Evolutionary conservation across 768 basidiomycete genomes (phyloP).

Genomic region (Pholiota microspora): DNA sequence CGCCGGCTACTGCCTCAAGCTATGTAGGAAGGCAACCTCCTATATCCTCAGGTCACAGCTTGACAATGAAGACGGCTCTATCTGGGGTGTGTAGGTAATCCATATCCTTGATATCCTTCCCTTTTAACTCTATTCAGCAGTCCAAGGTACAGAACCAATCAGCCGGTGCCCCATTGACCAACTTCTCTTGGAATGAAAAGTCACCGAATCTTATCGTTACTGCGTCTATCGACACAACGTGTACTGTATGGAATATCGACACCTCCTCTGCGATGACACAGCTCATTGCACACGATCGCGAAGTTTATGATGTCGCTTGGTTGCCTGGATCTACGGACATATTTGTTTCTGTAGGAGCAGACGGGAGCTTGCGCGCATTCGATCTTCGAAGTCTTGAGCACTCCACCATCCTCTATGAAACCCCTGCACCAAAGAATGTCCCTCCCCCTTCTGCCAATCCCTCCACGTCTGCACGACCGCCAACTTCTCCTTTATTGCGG

Average conservation of each 20-base stretch:
- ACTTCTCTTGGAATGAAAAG: constrained; percentile 97
- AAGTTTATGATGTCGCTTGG: constrained; percentile 99
- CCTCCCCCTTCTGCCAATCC: constrained; percentile 57
- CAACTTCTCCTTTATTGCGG: constrained; percentile 77
- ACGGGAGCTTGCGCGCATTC: constrained; percentile 94
- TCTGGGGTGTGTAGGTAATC: constrained; percentile 63
- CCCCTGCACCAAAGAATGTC: constrained; percentile 73
- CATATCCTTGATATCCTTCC: constrained; percentile 3
- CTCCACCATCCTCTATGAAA: constrained; percentile 97
- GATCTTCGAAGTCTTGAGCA: constrained; percentile 96
- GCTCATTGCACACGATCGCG: constrained; percentile 94
- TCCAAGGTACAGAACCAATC: constrained; percentile 86
- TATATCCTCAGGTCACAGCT: constrained; percentile 53
- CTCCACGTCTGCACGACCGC: constrained; percentile 62
- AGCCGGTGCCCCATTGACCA: constrained; percentile 88
- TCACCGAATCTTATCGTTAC: constrained; percentile 90
- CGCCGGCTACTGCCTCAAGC: constrained; percentile 48
- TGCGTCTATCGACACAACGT: constrained; percentile 97
- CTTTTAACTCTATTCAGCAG: constrained; percentile 46
- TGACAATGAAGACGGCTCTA: constrained; percentile 72
- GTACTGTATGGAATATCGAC: constrained; percentile 98
- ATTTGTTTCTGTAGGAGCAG: constrained; percentile 97
- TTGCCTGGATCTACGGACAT: constrained; percentile 93
- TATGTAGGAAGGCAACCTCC: constrained; percentile 69
- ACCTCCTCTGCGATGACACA: constrained; percentile 93